A percentile compares a stretch with the other conserved stretches of the same genome.
phyloP scores from a whole-genome alignment of 2,329 filamentous ascomycete species.

The Lasiodiplodia sp. region DNA sequence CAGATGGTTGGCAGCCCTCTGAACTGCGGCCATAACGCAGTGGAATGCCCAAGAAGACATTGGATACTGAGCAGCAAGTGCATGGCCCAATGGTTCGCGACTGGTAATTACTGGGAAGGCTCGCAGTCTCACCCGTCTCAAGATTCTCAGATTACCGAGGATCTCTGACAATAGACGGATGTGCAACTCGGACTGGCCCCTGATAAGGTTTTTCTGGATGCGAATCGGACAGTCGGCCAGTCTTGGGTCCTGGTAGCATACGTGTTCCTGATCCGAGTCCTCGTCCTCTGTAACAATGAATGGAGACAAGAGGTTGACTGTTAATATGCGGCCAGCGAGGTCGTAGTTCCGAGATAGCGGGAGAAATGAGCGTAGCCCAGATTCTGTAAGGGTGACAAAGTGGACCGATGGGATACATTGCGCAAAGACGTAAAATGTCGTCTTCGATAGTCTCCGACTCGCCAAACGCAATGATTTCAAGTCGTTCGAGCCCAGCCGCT shows the following conservation, averaged over 20 bases:
- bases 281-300: background rate
- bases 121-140: background rate
- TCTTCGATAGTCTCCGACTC: background rate
- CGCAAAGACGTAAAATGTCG: background rate
- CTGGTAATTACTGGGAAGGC: background rate
- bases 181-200: background rate
- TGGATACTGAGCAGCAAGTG: too few species aligned
- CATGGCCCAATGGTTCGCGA: too few species aligned
- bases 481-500: background rate
- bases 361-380: background rate
- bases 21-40: background rate
- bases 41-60: background rate
- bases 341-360: background rate
- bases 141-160: background rate
- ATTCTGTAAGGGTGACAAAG: background rate
- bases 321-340: background rate
- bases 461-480: background rate
- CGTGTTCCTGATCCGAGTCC: background rate
- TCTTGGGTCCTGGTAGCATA: background rate
- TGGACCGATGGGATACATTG: background rate
- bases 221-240: background rate
- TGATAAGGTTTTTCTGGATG: background rate
- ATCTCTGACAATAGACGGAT: background rate
- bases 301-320: background rate
- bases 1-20: background rate